Evolutionary conservation across 768 basidiomycete genomes (phyloP).

Genomic region (Dioszegia crocea): DNA sequence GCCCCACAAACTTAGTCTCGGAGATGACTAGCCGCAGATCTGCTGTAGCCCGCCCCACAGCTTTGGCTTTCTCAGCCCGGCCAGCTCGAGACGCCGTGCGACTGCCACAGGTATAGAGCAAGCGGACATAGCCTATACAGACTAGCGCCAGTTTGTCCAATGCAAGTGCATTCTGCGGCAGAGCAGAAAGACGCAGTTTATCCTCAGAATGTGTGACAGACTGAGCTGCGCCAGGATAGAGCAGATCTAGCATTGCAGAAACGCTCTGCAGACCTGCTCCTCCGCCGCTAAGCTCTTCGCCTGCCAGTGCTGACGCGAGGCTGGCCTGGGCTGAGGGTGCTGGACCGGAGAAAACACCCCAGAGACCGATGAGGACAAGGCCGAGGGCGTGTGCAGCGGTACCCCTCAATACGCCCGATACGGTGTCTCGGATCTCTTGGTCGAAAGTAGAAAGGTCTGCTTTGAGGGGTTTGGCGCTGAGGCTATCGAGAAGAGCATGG

Average conservation of each 20-base stretch:
- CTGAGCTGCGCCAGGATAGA: constrained; percentile 34
- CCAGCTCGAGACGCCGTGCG: neutral
- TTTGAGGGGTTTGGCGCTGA: constrained; percentile 19
- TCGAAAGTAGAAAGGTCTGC: constrained; percentile 30
- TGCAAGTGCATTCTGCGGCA: constrained; percentile 25
- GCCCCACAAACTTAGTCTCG: constrained; percentile 36
- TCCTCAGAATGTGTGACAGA: neutral
- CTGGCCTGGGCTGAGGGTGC: constrained; percentile 32
- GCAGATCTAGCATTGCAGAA: constrained; percentile 34
- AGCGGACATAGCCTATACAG: constrained; percentile 40
- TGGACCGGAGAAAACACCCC: constrained; percentile 41
- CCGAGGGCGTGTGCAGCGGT: constrained; percentile 43
- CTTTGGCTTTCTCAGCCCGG: constrained; percentile 13
- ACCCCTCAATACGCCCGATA: constrained; percentile 31
- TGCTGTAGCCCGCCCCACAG: constrained; percentile 20
- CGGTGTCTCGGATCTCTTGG: constrained; percentile 32
- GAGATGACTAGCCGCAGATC: constrained; percentile 36
- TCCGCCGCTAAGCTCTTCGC: constrained; percentile 32
- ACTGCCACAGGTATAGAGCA: constrained; percentile 25
- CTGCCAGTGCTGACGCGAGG: constrained; percentile 41
- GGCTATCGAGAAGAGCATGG: constrained; percentile 22
- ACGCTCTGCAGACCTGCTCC: constrained; percentile 28
- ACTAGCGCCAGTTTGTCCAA: constrained; percentile 44
- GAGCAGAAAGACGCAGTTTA: neutral
- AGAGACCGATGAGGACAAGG: constrained; percentile 45